Conservation (phyloP, 2,329 filamentous ascomycete species). For the Alternaria triticimaculans region DNA sequence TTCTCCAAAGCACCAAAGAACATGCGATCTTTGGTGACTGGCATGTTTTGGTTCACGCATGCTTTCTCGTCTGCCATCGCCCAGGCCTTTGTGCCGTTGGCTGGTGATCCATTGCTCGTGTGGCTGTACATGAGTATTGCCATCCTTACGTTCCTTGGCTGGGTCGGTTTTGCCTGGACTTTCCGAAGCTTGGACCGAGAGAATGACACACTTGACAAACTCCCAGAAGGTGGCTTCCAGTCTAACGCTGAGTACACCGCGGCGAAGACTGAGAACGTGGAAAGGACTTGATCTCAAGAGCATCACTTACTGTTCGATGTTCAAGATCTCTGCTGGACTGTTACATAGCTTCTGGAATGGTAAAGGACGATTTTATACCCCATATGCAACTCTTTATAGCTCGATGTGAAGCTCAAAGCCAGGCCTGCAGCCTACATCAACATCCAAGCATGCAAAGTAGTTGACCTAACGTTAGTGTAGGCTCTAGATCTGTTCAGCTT, state of each 20-base stretch:
- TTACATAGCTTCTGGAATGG: neutral
- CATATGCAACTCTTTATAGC: neutral
- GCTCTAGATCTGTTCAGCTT: neutral
- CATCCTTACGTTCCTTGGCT: conserved; percentile 40
- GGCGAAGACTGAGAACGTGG: conserved; percentile 14
- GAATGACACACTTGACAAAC: conserved; percentile 42
- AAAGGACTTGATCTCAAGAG: conserved; percentile 4
- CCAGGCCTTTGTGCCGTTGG: conserved; percentile 29
- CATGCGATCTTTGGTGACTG: conserved; percentile 56
- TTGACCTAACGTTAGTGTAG: neutral
- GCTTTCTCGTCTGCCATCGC: conserved; percentile 36
- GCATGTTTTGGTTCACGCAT: conserved; percentile 42
- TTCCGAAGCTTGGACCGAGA: conserved; percentile 37
- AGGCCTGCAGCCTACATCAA: neutral
- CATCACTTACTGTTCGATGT: neutral
- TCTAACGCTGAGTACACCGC: conserved; percentile 21
- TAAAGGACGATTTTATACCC: neutral
- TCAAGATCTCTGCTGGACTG: neutral
- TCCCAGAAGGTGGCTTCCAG: conserved; percentile 33
- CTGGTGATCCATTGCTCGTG: conserved; percentile 28
- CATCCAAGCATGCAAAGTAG: neutral
- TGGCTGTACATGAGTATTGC: conserved; percentile 41
- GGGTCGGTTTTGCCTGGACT: conserved; percentile 36
- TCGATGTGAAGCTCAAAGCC: neutral
- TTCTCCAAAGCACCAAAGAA: conserved; percentile 73